phyloP scores from a whole-genome alignment of 169 alveolate species.

The Perkinsus chesapeaki region DNA sequence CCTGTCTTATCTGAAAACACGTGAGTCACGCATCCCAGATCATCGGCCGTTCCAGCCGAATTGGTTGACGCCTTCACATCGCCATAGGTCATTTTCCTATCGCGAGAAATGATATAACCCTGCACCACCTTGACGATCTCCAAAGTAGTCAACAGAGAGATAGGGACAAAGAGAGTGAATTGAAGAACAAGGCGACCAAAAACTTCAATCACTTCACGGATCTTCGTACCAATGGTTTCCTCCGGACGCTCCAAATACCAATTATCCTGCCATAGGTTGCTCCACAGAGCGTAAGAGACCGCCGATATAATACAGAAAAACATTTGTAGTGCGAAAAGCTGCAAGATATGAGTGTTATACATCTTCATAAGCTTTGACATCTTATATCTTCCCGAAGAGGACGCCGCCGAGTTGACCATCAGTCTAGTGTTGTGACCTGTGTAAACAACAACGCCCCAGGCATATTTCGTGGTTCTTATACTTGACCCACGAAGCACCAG shows the following conservation, averaged over 20 bases:
- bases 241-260: background rate
- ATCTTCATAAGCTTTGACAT: background rate
- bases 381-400: background rate
- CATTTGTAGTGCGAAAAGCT: background rate
- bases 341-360: background rate
- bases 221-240: background rate
- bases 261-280: background rate
- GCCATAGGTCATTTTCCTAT: background rate
- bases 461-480: slow-evolving; percentile 77
- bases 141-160: slow-evolving; percentile 65
- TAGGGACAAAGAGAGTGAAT: slow-evolving; percentile 71
- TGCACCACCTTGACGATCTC: slow-evolving; percentile 46
- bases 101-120: slow-evolving; percentile 28
- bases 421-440: slow-evolving; percentile 80
- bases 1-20: slow-evolving; percentile 97
- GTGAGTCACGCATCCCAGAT: slow-evolving; percentile 89
- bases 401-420: slow-evolving; percentile 61
- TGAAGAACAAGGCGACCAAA: slow-evolving; percentile 69
- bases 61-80: slow-evolving; percentile 50
- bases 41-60: slow-evolving; percentile 79
- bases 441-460: slow-evolving; percentile 74
- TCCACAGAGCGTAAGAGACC: background rate
- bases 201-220: slow-evolving; percentile 32
- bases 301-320: slow-evolving; percentile 1
- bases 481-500: slow-evolving; percentile 62